Evolutionary conservation across 2,329 filamentous ascomycete genomes (phyloP), one percentile per base, ranked within the genome.

Genomic region (Fusarium acutatum): DNA sequence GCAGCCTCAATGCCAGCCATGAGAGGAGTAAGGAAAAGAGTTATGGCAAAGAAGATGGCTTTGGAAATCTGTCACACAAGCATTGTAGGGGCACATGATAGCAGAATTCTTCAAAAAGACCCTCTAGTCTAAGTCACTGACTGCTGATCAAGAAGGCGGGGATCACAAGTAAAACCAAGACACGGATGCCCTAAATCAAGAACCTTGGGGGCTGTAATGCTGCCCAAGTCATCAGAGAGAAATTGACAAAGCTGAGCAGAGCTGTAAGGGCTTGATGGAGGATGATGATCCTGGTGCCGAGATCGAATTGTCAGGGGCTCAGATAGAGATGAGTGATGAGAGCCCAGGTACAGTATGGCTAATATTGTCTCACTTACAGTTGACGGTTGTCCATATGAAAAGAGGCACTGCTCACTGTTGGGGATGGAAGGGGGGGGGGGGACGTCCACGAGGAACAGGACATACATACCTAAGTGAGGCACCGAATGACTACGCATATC

Each of bases 61-160:
- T 50, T 52, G 49, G 30, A 40, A 52, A 50, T 41, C 69, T 56
- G 68, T 67, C 71, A 62, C 43, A 26, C 64, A 63, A 59, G 47
- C 73, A 46, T 28, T 56, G 40, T 49, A 49, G 41, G 60, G 50
- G 46, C 66, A 71, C 66, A 73, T 71, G 70, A 67, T 44, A 59
- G 58, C 34, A 52, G 35, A 32, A 34, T 66, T 63, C 61, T 71
- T 28, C 40, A 57, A 61, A 46, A 37, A 35, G 38, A 62, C 37
- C 28, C 50, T 38, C 50, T 66, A 59, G 35, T 57, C 49, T 26
- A 43, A 35, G 35, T 30, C 40, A 24, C 41, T 44, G 47, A 35
- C 47, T 57, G 28, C 50, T 50, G 43, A 38, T 14, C 32, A 30
- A 40, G 35, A 46, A 46, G 34, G 32, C n/a, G 44, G 30, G 24